These are phyloP conservation scores for Fusarium sp. DNA, from an alignment of 2,329 filamentous ascomycete species.

Conservation along the genomic window DNA sequence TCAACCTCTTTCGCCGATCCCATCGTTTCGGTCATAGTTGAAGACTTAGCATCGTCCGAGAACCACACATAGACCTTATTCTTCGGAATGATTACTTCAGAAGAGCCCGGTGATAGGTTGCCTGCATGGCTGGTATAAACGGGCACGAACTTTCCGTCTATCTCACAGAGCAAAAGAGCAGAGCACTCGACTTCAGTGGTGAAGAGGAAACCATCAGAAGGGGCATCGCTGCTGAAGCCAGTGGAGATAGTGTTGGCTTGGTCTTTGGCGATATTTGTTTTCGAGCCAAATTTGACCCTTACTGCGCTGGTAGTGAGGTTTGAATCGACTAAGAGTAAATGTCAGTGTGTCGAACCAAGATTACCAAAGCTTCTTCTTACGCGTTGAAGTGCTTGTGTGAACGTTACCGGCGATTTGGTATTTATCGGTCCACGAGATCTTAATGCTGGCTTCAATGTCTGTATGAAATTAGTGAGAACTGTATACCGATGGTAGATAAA, in stretches of 20 bases:
- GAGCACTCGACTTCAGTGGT: not conserved
- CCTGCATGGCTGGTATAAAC: not conserved
- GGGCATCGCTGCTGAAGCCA: not conserved
- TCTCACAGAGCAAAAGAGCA: not conserved
- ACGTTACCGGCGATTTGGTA: not conserved
- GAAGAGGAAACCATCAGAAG: not conserved
- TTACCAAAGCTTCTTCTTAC: fast-evolving
- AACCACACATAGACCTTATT: not conserved
- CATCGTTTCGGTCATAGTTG: not conserved
- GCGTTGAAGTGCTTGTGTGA: not conserved
- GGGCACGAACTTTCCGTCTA: not conserved
- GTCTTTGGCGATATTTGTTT: not conserved
- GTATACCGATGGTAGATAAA: fast-evolving
- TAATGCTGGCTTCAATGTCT: not conserved
- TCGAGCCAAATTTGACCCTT: not conserved
- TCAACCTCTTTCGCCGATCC: not conserved
- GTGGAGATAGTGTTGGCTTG: too few relatives aligned
- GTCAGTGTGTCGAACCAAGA: not conserved
- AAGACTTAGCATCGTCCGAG: not conserved
- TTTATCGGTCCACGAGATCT: not conserved
- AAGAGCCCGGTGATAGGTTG: not conserved
- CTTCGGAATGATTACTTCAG: not conserved
- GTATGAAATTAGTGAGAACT: not conserved
- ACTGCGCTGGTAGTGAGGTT: too few relatives aligned
- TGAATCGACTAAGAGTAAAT: not conserved